Evolutionary conservation across 2,329 filamentous ascomycete genomes (phyloP).

Genomic region (Aspergillus sp.): DNA sequence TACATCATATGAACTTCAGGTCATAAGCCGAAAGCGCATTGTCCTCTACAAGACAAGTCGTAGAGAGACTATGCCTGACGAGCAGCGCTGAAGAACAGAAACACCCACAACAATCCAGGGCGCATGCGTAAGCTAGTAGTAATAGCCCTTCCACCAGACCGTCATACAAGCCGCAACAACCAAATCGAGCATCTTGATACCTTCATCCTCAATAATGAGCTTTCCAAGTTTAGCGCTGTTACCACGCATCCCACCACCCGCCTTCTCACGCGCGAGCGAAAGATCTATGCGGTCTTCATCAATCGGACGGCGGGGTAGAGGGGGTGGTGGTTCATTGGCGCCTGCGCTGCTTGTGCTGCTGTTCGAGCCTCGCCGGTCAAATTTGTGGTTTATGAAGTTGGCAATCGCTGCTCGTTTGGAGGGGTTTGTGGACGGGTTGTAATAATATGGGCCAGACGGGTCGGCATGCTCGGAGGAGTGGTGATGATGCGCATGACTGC

Average conservation of each 20-base stretch:
- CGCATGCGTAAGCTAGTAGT: constrained; percentile 31
- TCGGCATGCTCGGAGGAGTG: constrained; percentile 17
- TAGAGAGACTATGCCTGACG: no score
- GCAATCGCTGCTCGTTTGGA: constrained; percentile 38
- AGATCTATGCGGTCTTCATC: constrained; percentile 65
- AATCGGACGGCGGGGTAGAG: constrained; percentile 21
- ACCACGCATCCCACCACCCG: constrained; percentile 83
- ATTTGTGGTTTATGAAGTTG: constrained; percentile 37
- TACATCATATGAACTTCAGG: not conserved
- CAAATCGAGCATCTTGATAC: constrained; percentile 93
- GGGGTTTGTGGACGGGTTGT: constrained; percentile 13
- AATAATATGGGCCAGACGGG: constrained; percentile 5
- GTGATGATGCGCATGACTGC: constrained; percentile 36
- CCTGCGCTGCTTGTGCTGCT: constrained; percentile 35
- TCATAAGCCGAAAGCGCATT: not conserved
- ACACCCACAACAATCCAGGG: not conserved
- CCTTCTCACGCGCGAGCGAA: constrained; percentile 77
- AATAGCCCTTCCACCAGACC: constrained; percentile 89
- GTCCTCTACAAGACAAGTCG: not conserved
- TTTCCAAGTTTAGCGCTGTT: constrained; percentile 93
- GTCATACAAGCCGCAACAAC: constrained; percentile 89
- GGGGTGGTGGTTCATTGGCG: constrained; percentile 9
- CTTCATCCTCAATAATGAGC: constrained; percentile 85
- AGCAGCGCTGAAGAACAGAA: not conserved
- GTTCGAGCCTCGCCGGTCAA: constrained; percentile 36